Percentiles rank a stretch among this genome's conserved stretches.
These are phyloP conservation scores for Astrocystis sublimbata DNA, from an alignment of 495 filamentous ascomycete genomes.

Conservation along the genomic window DNA sequence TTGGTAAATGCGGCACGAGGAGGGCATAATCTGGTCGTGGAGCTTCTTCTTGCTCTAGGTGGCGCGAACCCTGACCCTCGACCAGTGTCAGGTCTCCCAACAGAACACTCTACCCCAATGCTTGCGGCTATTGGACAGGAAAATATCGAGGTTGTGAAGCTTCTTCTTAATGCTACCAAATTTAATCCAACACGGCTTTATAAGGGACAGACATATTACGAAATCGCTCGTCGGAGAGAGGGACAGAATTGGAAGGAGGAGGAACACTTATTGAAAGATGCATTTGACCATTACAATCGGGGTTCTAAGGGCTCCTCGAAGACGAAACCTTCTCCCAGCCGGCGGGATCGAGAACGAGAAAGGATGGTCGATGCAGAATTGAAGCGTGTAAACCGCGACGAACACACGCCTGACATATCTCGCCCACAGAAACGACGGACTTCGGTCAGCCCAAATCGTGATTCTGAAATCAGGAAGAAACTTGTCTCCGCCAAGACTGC, in stretches of 20 bases:
- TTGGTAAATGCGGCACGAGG: conserved; percentile 90
- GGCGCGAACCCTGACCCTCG: conserved; percentile 77
- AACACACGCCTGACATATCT: conserved; percentile 42
- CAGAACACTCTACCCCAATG: conserved; percentile 82
- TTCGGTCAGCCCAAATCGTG: conserved; percentile 47
- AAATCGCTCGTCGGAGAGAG: conserved; percentile 76
- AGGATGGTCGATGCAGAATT: conserved; percentile 50
- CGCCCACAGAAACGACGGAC: conserved; percentile 48
- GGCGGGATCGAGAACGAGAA: conserved; percentile 55
- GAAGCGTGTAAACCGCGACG: conserved; percentile 49
- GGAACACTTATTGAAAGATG: conserved; percentile 73
- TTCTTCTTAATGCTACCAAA: conserved; percentile 73
- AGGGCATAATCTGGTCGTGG: conserved; percentile 83
- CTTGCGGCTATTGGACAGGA: conserved; percentile 90
- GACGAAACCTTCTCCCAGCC: conserved; percentile 52
- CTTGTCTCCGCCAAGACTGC: conserved; percentile 32
- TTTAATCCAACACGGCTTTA: conserved; percentile 77
- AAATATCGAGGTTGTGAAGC: conserved; percentile 75
- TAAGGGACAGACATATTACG: conserved; percentile 75
- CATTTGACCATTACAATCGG: conserved; percentile 67
- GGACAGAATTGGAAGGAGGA: conserved; percentile 92
- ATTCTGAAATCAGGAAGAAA: conserved; percentile 43
- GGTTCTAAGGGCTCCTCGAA: conserved; percentile 43
- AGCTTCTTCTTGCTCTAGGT: conserved; percentile 80
- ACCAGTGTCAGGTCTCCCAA: conserved; percentile 50